Percentiles rank a stretch among this genome's conserved stretches.
phyloP scores from a whole-genome alignment of 2,329 filamentous ascomycete genomes.

The Fusarium nanum region DNA sequence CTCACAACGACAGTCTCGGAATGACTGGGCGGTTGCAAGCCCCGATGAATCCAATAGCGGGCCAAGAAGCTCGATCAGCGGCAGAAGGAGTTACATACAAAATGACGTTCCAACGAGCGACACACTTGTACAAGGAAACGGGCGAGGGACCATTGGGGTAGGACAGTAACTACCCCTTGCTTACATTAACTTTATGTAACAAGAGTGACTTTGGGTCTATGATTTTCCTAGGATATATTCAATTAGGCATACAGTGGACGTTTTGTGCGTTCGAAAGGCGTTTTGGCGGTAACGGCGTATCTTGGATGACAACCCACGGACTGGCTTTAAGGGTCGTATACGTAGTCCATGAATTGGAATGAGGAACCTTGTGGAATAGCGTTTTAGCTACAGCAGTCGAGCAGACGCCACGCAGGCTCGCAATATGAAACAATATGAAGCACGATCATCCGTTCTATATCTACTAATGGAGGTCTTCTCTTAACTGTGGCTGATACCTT shows the following conservation, averaged over 20 bases:
- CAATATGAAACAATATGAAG: background rate
- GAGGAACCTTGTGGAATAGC: background rate
- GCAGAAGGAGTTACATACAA: slow-evolving; percentile 12
- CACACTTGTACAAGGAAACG: background rate
- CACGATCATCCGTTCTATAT: background rate
- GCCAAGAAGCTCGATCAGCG: slow-evolving; percentile 8
- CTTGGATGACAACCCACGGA: slow-evolving; percentile 14
- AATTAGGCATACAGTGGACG: slow-evolving; percentile 1
- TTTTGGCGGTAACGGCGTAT: slow-evolving; percentile 24
- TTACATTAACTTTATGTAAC: background rate
- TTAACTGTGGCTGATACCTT: background rate
- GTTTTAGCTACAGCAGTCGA: background rate
- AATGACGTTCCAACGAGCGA: slow-evolving; percentile 1
- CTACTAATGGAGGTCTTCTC: too few relatives aligned
- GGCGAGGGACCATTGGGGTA: slow-evolving; percentile 6
- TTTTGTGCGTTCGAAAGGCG: slow-evolving; percentile 19
- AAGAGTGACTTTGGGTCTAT: background rate
- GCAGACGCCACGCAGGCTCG: background rate
- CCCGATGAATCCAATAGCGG: slow-evolving; percentile 20
- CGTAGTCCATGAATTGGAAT: slow-evolving; percentile 1
- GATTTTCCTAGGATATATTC: slow-evolving; percentile 9
- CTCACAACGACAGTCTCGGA: slow-evolving; percentile 30
- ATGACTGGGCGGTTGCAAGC: slow-evolving; percentile 19
- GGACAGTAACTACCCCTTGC: slow-evolving; percentile 11
- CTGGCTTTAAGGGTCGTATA: slow-evolving; percentile 18